Conservation (phyloP, 148 eudicot species). For the Chenopodium berlandieri region DNA sequence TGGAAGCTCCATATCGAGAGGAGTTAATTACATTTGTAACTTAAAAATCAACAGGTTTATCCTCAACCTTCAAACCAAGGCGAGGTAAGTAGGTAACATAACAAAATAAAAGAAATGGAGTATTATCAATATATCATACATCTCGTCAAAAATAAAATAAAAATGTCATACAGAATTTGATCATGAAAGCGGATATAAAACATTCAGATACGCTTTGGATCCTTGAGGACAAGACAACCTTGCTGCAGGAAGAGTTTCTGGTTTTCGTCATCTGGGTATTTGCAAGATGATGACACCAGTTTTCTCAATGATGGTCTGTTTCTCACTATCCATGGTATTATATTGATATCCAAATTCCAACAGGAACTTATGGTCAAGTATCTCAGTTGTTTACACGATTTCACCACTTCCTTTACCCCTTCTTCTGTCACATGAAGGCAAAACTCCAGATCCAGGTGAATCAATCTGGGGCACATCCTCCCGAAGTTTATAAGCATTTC, state of each 20-base stretch:
- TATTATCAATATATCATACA: too few relatives aligned
- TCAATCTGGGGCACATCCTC: slow-evolving; percentile 15
- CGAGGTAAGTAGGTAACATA: too few relatives aligned
- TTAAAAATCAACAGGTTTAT: too few relatives aligned
- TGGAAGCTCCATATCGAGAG: too few relatives aligned
- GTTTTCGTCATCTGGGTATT: slow-evolving; percentile 14
- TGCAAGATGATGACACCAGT: slow-evolving; percentile 16
- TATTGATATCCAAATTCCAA: slow-evolving; percentile 1
- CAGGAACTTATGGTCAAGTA: slow-evolving; percentile 21
- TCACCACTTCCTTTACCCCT: slow-evolving; percentile 25
- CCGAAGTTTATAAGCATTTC: slow-evolving; percentile 15
- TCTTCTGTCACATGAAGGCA: slow-evolving; percentile 23
- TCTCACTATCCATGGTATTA: slow-evolving; percentile 24
- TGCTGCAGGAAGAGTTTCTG: slow-evolving; percentile 14
- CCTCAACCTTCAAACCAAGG: too few relatives aligned
- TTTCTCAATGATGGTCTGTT: slow-evolving; percentile 20
- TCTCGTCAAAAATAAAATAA: too few relatives aligned
- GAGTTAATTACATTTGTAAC: too few relatives aligned
- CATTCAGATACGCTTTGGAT: not conserved
- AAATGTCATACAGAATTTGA: too few relatives aligned
- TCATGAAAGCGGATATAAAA: too few relatives aligned
- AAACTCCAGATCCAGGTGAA: slow-evolving; percentile 19
- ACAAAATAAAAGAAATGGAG: too few relatives aligned
- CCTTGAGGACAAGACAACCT: slow-evolving; percentile 12
- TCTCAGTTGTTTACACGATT: slow-evolving; percentile 23